These are phyloP conservation scores for Taiozyma sp. DNA, from an alignment of 1,139 yeast genomes.

Conservation along the genomic window DNA sequence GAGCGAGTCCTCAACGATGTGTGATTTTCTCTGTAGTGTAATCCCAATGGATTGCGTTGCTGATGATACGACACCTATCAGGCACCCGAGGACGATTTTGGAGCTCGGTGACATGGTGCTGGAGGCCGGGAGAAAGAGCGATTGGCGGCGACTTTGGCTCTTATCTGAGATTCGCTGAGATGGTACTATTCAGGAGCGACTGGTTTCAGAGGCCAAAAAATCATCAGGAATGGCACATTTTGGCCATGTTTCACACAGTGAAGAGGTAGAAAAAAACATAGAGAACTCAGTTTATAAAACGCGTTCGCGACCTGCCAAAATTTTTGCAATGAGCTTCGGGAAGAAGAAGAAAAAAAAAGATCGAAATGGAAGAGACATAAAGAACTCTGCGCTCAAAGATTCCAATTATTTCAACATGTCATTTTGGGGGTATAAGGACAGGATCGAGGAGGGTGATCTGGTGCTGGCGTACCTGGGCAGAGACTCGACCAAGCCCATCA, in stretches of 20 bases:
- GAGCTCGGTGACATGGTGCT: neutral
- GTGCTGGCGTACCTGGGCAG: slow-evolving; percentile 85
- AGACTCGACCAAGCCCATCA: slow-evolving; percentile 70
- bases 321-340: neutral
- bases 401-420: slow-evolving; percentile 9
- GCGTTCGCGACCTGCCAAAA: neutral
- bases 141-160: neutral
- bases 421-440: slow-evolving; percentile 22
- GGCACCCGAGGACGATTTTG: slow-evolving; percentile 46
- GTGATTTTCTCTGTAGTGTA: slow-evolving; percentile 79
- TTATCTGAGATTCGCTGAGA: too few relatives aligned
- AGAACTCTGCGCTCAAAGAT: neutral
- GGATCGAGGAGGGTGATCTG: slow-evolving; percentile 76
- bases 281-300: neutral
- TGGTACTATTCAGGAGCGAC: neutral
- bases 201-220: too few relatives aligned
- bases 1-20: slow-evolving; percentile 35
- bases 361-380: neutral
- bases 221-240: too few relatives aligned
- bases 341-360: neutral
- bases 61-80: slow-evolving; percentile 72
- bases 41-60: slow-evolving; percentile 82
- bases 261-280: too few relatives aligned
- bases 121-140: neutral
- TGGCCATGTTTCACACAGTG: too few relatives aligned